These are phyloP conservation scores for Echites panduratus DNA, from an alignment of 257 asterid genomes.

Conservation along the genomic window DNA sequence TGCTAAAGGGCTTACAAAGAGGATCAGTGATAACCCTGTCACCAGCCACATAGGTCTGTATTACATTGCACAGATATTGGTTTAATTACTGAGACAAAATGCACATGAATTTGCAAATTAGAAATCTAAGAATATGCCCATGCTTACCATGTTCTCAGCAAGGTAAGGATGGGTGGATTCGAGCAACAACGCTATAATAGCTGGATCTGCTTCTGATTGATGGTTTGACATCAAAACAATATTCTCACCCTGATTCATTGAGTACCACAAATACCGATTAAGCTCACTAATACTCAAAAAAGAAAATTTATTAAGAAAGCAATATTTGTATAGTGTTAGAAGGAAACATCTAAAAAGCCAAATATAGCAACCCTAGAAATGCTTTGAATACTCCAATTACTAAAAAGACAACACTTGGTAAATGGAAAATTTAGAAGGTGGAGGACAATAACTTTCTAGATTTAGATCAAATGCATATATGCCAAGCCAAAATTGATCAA, in stretches of 20 bases:
- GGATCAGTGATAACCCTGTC: slow-evolving; percentile 97
- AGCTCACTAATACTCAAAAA: not conserved
- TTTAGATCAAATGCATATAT: not conserved
- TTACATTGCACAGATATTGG: slow-evolving; percentile 23
- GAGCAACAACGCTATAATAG: slow-evolving; percentile 72
- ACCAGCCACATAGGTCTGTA: slow-evolving; percentile 90
- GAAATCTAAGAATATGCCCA: slow-evolving; percentile 14
- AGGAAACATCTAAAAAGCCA: not conserved
- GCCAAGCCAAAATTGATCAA: not conserved
- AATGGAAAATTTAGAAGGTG: not conserved
- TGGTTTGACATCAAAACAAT: slow-evolving; percentile 88
- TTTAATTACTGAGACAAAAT: slow-evolving; percentile 10
- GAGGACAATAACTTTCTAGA: not conserved
- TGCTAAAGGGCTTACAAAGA: slow-evolving; percentile 96
- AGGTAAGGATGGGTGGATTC: slow-evolving; percentile 64
- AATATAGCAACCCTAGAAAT: not conserved
- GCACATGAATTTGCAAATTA: not conserved
- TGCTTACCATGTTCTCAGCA: slow-evolving; percentile 74
- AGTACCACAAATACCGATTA: not conserved
- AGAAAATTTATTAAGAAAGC: not conserved
- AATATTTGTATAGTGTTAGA: not conserved
- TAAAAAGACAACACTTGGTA: not conserved
- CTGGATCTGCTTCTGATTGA: slow-evolving; percentile 99
- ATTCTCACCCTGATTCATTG: slow-evolving; percentile 72
- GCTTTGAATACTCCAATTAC: not conserved